Base-by-base conservation (phyloP, 768 basidiomycete species). In the Albatrellus ellisii region DNA sequence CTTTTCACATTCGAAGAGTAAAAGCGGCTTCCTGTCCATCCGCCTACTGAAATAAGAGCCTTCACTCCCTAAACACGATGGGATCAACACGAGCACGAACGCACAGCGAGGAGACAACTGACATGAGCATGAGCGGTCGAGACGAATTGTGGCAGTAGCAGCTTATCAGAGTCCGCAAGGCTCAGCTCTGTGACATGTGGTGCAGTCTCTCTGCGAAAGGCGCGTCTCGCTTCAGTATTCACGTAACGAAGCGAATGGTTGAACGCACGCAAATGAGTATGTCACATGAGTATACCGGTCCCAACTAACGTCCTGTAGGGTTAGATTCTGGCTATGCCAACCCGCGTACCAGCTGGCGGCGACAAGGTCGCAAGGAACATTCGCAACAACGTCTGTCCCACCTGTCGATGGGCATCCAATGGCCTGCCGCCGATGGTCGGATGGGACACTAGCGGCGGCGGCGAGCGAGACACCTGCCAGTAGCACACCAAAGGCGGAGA, bases 241-340 rank as follows among this genome's bases (percentile, higher is more conserved):
- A n/a, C n/a, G n/a, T 3, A 71, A 70, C 62, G 48, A 78, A 77
- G 67, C 77, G 49, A 79, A 77, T 29, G 75, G 67, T 7, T n/a
- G 14, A 4, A 71, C 72, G 62, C 50, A 79, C 77, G 68, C 77
- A 48, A 79, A 78, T 32, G 76, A 68, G 56, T 76, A 79, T 22
- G 64, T 69, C 58, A 79, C 52, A 35, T 70, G 56, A 34, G 61
- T 70, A 50, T 75, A 77, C 52, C 73, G 74, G 24, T 56, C 45
- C 76, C 75, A 79, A 18, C 69, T 64, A 43, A 79, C 62, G 10
- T 61, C 54, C 29, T 52, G 51, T 3, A 71, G 62, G 10, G 72
- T 55, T 47, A 67, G 61, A 37, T 62, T 48, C 20, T 47, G 41
- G 5, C 58, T 59, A 41, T 68, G 60, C 72, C 72, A 77, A n/a